A percentile compares a stretch with the other conserved stretches of the same genome.
Conservation (phyloP, 495 filamentous ascomycete genomes). For the Oidiodendron maius region DNA sequence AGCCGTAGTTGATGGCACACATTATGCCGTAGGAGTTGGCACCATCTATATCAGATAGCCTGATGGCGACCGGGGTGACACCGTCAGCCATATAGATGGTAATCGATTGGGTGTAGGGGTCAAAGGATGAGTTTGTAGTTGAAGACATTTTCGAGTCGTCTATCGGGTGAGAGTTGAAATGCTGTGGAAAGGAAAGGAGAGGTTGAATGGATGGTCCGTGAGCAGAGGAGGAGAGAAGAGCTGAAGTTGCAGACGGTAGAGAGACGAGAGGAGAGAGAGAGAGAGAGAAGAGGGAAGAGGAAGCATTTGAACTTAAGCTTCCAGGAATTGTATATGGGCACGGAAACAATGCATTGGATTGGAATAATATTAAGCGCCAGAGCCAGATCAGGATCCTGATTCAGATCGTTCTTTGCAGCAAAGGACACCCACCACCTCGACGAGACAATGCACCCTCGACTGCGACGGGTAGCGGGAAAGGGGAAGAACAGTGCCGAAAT, state of each 20-base stretch:
- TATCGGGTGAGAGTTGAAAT: background rate
- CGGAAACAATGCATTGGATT: conserved; percentile 3
- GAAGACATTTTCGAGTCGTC: conserved; percentile 7
- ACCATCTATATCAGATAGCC: conserved; percentile 40
- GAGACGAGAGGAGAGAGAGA: background rate
- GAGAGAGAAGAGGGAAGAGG: too few species aligned
- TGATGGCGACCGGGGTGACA: conserved; percentile 38
- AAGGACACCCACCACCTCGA: too few species aligned
- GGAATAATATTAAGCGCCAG: background rate
- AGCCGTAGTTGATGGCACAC: conserved; percentile 61
- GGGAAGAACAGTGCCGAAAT: background rate
- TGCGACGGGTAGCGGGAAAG: background rate
- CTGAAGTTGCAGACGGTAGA: background rate
- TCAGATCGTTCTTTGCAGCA: too few species aligned
- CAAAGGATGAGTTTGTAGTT: conserved; percentile 27
- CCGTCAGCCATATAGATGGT: conserved; percentile 47
- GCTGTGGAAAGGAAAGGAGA: background rate
- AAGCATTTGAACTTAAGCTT: too few species aligned
- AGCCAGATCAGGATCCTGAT: background rate
- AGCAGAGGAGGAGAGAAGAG: conserved; percentile 1
- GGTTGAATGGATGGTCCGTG: background rate
- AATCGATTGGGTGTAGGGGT: conserved; percentile 55
- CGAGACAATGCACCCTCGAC: background rate
- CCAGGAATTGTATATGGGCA: background rate
- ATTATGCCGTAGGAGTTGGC: conserved; percentile 45